Conservation (phyloP, 495 filamentous ascomycete species). For the Neurospora terricola region DNA sequence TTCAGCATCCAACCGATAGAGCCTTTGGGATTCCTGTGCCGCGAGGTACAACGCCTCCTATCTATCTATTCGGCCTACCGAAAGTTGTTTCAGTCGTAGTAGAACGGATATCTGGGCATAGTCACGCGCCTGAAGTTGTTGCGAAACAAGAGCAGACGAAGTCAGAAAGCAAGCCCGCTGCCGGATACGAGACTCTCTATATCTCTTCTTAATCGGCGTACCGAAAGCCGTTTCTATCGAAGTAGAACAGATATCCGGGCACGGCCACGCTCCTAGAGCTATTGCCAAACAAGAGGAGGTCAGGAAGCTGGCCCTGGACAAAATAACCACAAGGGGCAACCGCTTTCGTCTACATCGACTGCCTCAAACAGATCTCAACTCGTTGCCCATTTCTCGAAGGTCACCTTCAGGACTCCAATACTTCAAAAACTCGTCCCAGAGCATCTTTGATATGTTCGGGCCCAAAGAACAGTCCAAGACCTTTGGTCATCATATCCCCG, state of each 20-base stretch:
- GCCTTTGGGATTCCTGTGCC: not conserved
- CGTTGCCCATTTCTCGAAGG: not conserved
- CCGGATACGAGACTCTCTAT: too few relatives aligned
- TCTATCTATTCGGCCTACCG: too few relatives aligned
- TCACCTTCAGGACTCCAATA: not conserved
- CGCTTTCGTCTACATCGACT: not conserved
- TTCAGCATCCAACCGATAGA: not conserved
- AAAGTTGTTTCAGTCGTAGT: not conserved
- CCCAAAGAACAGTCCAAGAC: not conserved
- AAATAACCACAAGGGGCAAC: too few relatives aligned
- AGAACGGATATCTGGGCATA: not conserved
- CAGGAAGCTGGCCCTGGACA: too few relatives aligned
- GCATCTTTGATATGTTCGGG: not conserved
- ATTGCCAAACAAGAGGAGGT: too few relatives aligned
- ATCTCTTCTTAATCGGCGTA: too few relatives aligned
- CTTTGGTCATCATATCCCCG: not conserved
- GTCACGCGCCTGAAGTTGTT: not conserved
- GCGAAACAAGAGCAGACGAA: not conserved
- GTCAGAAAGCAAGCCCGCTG: not conserved
- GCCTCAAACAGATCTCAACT: not conserved
- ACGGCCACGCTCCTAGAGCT: too few relatives aligned
- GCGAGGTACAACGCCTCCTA: too few relatives aligned
- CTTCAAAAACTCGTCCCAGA: not conserved
- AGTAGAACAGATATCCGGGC: too few relatives aligned
- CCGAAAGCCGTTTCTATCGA: too few relatives aligned